phyloP scores from a whole-genome alignment of 2,329 filamentous ascomycete species.

The Pyrenochaeta sp. region DNA sequence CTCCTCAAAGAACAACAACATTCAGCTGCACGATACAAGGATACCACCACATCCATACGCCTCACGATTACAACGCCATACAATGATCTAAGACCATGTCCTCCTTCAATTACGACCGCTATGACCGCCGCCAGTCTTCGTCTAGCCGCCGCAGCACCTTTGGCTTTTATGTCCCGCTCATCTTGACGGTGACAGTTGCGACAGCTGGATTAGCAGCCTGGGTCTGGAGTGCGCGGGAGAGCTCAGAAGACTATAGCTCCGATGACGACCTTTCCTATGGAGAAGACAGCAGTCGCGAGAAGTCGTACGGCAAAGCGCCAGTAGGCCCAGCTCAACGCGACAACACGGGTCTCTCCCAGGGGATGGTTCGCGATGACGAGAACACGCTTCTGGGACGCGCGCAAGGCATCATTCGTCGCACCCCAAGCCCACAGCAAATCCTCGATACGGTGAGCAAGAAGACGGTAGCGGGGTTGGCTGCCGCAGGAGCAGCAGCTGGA shows the following conservation, averaged over 20 bases:
- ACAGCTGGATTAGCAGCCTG: constrained; percentile 87
- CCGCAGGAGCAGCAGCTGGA: constrained; percentile 82
- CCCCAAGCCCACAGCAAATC: constrained; percentile 87
- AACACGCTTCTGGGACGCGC: constrained; percentile 77
- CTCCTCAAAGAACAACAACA: constrained; percentile 26
- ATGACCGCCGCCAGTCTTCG: constrained; percentile 60
- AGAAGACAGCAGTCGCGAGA: constrained; percentile 44
- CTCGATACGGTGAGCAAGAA: constrained; percentile 84
- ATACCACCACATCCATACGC: constrained; percentile 8
- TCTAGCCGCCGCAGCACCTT: constrained; percentile 67
- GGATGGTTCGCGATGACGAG: constrained; percentile 49
- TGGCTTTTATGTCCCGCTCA: constrained; percentile 89
- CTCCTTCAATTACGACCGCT: constrained; percentile 64
- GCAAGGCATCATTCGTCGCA: constrained; percentile 80
- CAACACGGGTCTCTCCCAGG: constrained; percentile 30
- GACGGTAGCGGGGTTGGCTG: constrained; percentile 81
- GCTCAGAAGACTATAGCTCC: constrained; percentile 74
- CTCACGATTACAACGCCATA: constrained; percentile 8
- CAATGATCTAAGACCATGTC: constrained; percentile 40
- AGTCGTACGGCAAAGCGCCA: constrained; percentile 31
- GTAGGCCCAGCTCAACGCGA: constrained; percentile 19
- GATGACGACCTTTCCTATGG: constrained; percentile 55
- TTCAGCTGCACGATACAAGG: background rate
- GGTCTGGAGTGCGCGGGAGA: constrained; percentile 89
- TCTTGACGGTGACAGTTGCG: constrained; percentile 85